Percentiles rank a stretch among this genome's conserved stretches.
Evolutionary conservation across 2,329 filamentous ascomycete genomes (phyloP).

Genomic region (Fusarium musae): DNA sequence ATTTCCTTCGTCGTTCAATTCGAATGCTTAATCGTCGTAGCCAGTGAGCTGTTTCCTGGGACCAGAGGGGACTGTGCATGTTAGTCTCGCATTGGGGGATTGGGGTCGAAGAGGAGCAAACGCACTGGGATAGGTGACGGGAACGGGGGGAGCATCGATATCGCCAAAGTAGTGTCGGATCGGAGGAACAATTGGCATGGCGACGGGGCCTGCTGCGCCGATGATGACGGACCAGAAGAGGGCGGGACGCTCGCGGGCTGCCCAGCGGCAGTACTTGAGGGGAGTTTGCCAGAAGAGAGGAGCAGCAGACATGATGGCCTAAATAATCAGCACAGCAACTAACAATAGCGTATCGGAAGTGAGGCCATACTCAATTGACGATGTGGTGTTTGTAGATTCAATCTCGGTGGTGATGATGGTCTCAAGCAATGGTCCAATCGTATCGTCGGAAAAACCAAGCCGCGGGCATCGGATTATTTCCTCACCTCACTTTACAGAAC

Average conservation of each 20-base stretch:
- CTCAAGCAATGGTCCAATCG: slow-evolving; percentile 41
- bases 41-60: slow-evolving; percentile 69
- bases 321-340: neutral
- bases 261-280: slow-evolving; percentile 87
- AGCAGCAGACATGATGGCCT: slow-evolving; percentile 66
- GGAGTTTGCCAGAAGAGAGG: slow-evolving; percentile 88
- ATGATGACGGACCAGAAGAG: slow-evolving; percentile 89
- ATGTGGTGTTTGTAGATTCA: slow-evolving; percentile 35
- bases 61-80: slow-evolving; percentile 62
- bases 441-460: slow-evolving; percentile 47
- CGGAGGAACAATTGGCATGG: slow-evolving; percentile 77
- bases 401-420: slow-evolving; percentile 38
- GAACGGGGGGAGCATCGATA: slow-evolving; percentile 75
- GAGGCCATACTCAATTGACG: slow-evolving; percentile 51
- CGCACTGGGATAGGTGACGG: slow-evolving; percentile 93
- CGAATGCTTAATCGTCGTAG: slow-evolving; percentile 64
- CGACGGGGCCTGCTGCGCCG: slow-evolving; percentile 76
- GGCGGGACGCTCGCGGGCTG: slow-evolving; percentile 86
- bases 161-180: slow-evolving; percentile 80
- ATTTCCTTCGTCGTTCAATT: slow-evolving; percentile 17
- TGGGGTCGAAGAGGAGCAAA: slow-evolving; percentile 30
- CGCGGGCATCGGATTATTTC: slow-evolving; percentile 44
- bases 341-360: neutral
- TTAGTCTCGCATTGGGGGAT: neutral
- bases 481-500: neutral